These are phyloP conservation scores for Magnolia sinica DNA, from an alignment of 164 flowering plant species.

Conservation along the genomic window DNA sequence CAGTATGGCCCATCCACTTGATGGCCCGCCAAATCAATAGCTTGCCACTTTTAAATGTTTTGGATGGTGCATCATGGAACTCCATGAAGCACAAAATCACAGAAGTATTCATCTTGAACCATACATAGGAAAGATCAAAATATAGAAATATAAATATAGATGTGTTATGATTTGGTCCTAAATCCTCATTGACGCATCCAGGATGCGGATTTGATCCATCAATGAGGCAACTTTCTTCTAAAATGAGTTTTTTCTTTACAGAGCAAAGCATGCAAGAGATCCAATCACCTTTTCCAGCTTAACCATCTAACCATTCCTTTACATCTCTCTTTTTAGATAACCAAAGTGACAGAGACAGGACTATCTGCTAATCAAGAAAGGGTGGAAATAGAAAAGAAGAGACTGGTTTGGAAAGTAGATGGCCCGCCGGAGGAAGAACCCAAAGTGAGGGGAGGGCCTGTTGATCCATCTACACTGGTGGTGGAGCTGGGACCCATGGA, in stretches of 20 bases:
- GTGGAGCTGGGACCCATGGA: conserved; percentile 91
- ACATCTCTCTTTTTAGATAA: conserved; percentile 45
- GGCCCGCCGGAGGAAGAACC: conserved; percentile 30
- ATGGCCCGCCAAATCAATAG: neutral
- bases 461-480: conserved; percentile 55
- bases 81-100: too few relatives aligned
- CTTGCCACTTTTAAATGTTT: neutral
- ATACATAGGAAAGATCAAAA: neutral
- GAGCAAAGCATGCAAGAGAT: neutral
- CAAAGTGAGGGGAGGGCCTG: conserved; percentile 53
- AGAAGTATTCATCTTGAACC: too few relatives aligned
- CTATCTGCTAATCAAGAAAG: conserved; percentile 88
- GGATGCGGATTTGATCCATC: neutral
- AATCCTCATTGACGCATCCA: neutral
- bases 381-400: conserved; percentile 72
- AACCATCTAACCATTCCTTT: neutral
- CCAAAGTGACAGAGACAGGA: conserved; percentile 63
- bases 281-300: neutral
- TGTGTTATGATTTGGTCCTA: neutral
- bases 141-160: too few relatives aligned
- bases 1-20: neutral
- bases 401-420: conserved; percentile 74
- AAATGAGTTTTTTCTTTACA: too few relatives aligned
- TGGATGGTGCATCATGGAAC: too few relatives aligned
- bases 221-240: neutral